Percentiles rank a stretch among this genome's conserved stretches.
Conservation (phyloP, 2,329 filamentous ascomycete genomes). For the Phialophora macrospora region DNA sequence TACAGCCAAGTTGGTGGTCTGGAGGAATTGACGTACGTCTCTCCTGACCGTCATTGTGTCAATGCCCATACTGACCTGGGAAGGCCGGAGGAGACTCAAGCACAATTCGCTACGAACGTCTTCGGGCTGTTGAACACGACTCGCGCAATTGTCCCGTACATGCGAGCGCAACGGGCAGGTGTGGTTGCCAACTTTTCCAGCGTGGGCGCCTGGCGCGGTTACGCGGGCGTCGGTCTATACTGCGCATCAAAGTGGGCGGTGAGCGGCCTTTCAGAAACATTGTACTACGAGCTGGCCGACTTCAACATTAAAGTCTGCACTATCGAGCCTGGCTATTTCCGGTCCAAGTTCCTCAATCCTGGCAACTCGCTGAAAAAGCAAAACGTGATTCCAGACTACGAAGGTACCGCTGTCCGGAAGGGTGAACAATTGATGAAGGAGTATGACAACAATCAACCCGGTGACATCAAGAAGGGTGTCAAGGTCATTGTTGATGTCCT, state of each 20-base stretch:
- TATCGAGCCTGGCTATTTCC: conserved; percentile 46
- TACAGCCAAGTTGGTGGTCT: conserved; percentile 41
- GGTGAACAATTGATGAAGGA: conserved; percentile 21
- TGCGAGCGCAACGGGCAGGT: conserved; percentile 44
- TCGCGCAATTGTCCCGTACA: conserved; percentile 46
- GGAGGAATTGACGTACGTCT: conserved; percentile 41
- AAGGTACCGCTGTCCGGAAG: conserved; percentile 26
- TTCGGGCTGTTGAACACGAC: conserved; percentile 48
- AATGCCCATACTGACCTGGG: not conserved
- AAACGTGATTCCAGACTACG: conserved; percentile 31
- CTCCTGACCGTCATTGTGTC: not conserved
- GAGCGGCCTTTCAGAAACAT: conserved; percentile 37
- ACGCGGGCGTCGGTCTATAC: conserved; percentile 43
- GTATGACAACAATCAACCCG: conserved; percentile 57
- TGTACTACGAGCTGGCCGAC: conserved; percentile 42
- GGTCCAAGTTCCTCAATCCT: conserved; percentile 30
- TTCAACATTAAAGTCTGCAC: conserved; percentile 46
- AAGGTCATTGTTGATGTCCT: conserved; percentile 61
- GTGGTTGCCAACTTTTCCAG: conserved; percentile 47
- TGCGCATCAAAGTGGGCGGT: conserved; percentile 47
- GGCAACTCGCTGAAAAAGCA: conserved; percentile 20
- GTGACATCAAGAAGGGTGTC: conserved; percentile 61
- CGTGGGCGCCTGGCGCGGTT: conserved; percentile 42
- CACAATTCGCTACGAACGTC: conserved; percentile 47
- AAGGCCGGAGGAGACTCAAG: conserved; percentile 38